Conservation (phyloP, 345 rosid genomes). For the Salix caprea region DNA sequence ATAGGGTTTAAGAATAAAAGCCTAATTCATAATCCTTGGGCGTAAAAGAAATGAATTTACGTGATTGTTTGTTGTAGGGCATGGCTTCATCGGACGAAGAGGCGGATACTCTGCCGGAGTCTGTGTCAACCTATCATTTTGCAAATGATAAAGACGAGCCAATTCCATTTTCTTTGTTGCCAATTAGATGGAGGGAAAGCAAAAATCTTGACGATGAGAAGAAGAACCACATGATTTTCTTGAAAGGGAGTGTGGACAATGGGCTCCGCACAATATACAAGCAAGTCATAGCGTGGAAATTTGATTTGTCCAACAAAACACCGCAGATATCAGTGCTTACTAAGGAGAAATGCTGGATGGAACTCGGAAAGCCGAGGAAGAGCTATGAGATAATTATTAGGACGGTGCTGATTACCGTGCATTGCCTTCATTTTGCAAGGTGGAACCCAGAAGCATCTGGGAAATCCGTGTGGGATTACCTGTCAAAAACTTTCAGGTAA, state of each 20-base stretch:
- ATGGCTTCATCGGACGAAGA: slow-evolving; percentile 79
- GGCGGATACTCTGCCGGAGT: slow-evolving; percentile 39
- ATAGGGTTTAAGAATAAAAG: no score
- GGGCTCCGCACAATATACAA: slow-evolving; percentile 55
- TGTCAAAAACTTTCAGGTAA: slow-evolving; percentile 58
- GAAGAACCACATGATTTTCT: slow-evolving; percentile 28
- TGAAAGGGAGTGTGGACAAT: slow-evolving; percentile 55
- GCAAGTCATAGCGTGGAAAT: slow-evolving; percentile 70
- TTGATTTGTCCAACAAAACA: slow-evolving; percentile 43
- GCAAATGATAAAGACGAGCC: slow-evolving; percentile 51
- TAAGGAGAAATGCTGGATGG: slow-evolving; percentile 57
- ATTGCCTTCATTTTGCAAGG: slow-evolving; percentile 52
- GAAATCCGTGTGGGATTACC: slow-evolving; percentile 59
- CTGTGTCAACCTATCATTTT: slow-evolving; percentile 57
- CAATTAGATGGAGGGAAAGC: slow-evolving; percentile 46
- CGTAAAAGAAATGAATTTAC: no score
- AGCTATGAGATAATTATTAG: slow-evolving; percentile 50
- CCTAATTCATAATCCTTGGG: no score
- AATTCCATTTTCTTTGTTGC: slow-evolving; percentile 55
- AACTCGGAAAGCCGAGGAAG: slow-evolving; percentile 75
- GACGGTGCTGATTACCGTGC: slow-evolving; percentile 49
- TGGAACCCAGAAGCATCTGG: slow-evolving; percentile 51
- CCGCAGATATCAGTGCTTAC: slow-evolving; percentile 65
- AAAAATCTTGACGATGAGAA: slow-evolving; percentile 24
- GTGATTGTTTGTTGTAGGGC: no score